Conservation (phyloP, 2,329 filamentous ascomycete genomes). For the Pestalotiopsis sp. region DNA sequence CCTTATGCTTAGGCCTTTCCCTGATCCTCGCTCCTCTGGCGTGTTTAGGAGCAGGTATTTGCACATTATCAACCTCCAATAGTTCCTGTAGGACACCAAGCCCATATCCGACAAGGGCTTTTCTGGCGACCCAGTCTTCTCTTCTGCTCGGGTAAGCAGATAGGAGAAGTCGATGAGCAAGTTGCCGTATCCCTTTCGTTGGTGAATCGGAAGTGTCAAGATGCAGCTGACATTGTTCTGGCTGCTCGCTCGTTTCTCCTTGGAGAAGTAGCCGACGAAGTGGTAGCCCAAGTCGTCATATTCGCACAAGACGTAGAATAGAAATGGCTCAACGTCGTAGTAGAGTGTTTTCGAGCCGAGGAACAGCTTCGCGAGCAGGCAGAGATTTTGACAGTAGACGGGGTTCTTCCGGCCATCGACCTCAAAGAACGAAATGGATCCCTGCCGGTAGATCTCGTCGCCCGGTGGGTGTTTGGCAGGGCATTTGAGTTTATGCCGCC, state of each 20-base stretch:
- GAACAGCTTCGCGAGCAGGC: constrained; percentile 92
- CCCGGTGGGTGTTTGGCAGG: constrained; percentile 95
- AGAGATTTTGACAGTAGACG: constrained; percentile 98
- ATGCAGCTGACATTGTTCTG: constrained; percentile 99
- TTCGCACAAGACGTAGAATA: constrained; percentile 97
- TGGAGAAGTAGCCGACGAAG: constrained; percentile 99
- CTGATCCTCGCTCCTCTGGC: constrained; percentile 36
- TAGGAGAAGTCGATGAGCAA: constrained; percentile 98
- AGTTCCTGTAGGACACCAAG: constrained; percentile 93
- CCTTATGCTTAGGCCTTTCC: constrained; percentile 59
- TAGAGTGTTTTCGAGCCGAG: constrained; percentile 98
- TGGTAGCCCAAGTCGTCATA: constrained; percentile 91
- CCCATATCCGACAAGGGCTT: constrained; percentile 99
- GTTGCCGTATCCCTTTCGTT: constrained; percentile 95
- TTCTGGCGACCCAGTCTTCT: constrained; percentile 93
- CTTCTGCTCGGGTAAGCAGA: constrained; percentile 87
- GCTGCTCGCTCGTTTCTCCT: constrained; percentile 92
- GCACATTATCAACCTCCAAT: constrained; percentile 90
- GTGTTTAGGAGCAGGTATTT: constrained; percentile 72
- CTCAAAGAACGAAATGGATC: constrained; percentile 92
- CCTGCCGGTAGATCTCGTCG: constrained; percentile 94
- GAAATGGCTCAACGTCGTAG: constrained; percentile 95
- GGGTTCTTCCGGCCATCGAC: constrained; percentile 96
- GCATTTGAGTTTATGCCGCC: constrained; percentile 97
- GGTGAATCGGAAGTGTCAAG: constrained; percentile 91